These are phyloP conservation scores for Gentiana macrophylla DNA, from an alignment of 257 asterid species.

Conservation along the genomic window DNA sequence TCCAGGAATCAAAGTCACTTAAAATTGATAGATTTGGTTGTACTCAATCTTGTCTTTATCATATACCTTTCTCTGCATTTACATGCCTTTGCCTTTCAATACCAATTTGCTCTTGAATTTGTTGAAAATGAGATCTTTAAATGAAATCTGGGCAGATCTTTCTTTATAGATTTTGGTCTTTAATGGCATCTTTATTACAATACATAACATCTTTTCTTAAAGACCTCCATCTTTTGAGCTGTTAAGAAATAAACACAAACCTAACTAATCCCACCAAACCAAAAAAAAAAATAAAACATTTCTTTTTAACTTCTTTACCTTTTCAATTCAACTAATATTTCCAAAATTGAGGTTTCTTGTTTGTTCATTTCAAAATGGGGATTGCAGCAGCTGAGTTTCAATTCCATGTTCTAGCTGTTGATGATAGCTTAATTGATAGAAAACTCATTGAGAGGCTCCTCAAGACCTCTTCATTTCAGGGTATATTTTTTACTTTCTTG, in stretches of 20 bases:
- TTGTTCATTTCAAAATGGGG: conserved; percentile 10
- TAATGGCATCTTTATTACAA: not conserved
- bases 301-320: conserved; percentile 2
- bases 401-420: conserved; percentile 36
- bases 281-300: too few species aligned
- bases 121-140: conserved; percentile 1
- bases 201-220: not conserved
- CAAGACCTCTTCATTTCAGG: not conserved
- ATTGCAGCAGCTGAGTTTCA: conserved; percentile 16
- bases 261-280: not conserved
- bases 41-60: too few species aligned
- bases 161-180: not conserved
- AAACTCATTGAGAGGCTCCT: conserved; percentile 23
- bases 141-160: conserved; percentile 5
- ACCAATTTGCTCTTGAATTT: not conserved
- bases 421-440: conserved; percentile 26
- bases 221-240: too few species aligned
- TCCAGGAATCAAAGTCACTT: too few species aligned
- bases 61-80: not conserved
- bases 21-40: too few species aligned
- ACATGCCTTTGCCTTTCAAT: not conserved
- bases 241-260: too few species aligned
- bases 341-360: not conserved
- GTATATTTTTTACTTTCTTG: not conserved
- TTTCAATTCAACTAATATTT: not conserved